These are phyloP conservation scores for Lasiodiplodia theobromae DNA, from an alignment of 2,329 filamentous ascomycete genomes.

Conservation along the genomic window DNA sequence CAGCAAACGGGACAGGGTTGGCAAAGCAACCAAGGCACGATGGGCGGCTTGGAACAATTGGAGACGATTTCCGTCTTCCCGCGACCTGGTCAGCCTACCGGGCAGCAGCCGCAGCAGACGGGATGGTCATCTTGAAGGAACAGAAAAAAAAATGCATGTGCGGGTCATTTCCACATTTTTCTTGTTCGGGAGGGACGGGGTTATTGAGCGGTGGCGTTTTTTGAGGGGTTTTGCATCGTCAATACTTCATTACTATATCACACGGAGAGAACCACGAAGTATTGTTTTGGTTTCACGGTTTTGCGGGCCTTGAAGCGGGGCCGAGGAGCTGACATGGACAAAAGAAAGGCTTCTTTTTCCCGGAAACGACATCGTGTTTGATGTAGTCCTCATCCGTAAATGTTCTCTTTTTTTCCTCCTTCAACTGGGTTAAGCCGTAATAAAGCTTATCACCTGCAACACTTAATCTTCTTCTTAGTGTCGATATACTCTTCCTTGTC, in stretches of 20 bases:
- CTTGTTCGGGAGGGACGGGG: slow-evolving; percentile 3
- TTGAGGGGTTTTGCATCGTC: neutral
- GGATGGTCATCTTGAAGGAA: slow-evolving; percentile 23
- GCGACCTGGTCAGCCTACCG: slow-evolving; percentile 47
- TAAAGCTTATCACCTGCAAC: neutral
- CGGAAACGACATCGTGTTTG: neutral
- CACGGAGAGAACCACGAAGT: neutral
- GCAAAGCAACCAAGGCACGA: slow-evolving; percentile 82
- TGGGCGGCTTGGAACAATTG: slow-evolving; percentile 80
- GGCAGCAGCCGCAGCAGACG: slow-evolving; percentile 24
- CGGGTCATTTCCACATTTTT: neutral
- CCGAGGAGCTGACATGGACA: neutral
- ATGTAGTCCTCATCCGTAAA: neutral
- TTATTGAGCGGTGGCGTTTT: slow-evolving; percentile 29
- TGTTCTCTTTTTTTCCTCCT: neutral
- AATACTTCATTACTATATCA: slow-evolving; percentile 4
- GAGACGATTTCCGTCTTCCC: slow-evolving; percentile 87
- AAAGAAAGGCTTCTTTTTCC: slow-evolving; percentile 6
- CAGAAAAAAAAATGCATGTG: neutral
- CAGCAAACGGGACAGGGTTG: slow-evolving; percentile 87
- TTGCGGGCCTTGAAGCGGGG: neutral
- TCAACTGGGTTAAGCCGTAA: neutral
- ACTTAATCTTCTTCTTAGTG: neutral
- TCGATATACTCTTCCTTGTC: neutral
- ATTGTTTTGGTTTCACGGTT: neutral